phyloP scores from a whole-genome alignment of 179 eudicot species.

The Beta corolliflora region DNA sequence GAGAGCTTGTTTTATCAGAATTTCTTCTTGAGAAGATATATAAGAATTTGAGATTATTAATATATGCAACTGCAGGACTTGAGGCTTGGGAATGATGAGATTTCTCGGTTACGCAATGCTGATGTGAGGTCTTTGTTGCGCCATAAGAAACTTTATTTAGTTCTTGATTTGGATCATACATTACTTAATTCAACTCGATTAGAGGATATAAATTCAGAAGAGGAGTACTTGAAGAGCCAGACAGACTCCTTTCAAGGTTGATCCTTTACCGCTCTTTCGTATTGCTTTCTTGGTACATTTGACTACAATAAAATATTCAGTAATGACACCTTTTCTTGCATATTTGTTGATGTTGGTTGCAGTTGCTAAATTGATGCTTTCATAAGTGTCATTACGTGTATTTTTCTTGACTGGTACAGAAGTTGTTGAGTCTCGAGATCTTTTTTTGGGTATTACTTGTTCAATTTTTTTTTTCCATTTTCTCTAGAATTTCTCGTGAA shows the following conservation, averaged over 20 bases:
- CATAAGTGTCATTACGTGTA: background rate
- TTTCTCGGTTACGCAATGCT: conserved; percentile 62
- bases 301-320: background rate
- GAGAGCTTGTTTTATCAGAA: background rate
- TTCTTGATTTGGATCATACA: conserved; percentile 93
- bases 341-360: background rate
- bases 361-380: background rate
- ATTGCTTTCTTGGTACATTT: background rate
- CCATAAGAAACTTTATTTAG: conserved; percentile 68
- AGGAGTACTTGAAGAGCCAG: conserved; percentile 55
- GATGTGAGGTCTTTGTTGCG: conserved; percentile 64
- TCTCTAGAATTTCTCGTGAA: background rate
- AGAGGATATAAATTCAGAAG: conserved; percentile 61
- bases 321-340: background rate
- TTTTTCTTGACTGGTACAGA: background rate
- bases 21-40: background rate
- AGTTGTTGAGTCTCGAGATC: background rate
- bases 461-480: background rate
- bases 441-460: background rate
- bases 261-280: background rate
- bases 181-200: conserved; percentile 83
- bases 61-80: conserved; percentile 50
- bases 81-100: conserved; percentile 64
- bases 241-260: conserved; percentile 68
- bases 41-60: conserved; percentile 3